phyloP scores from a whole-genome alignment of 441 rosid species.

The Croton setiger region DNA sequence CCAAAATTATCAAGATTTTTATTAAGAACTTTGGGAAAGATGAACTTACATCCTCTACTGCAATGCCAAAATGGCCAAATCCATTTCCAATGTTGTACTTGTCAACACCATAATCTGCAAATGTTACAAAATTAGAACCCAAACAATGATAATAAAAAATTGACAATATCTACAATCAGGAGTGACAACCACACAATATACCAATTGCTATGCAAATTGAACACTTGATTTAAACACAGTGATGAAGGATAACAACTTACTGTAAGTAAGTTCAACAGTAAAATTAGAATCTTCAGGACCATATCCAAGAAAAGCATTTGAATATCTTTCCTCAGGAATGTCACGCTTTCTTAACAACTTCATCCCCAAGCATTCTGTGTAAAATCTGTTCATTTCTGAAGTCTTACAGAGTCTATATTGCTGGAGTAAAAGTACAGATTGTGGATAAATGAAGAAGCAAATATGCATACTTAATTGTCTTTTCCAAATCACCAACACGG shows the following conservation, averaged over 20 bases:
- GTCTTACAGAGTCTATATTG: not conserved
- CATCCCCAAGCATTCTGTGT: slow-evolving; percentile 67
- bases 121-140: not conserved
- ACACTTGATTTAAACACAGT: not conserved
- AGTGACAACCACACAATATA: not conserved
- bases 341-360: slow-evolving; percentile 58
- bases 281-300: slow-evolving; percentile 66
- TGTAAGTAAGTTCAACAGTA: slow-evolving; percentile 58
- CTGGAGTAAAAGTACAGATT: slow-evolving; percentile 2
- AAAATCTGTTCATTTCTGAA: slow-evolving; percentile 38
- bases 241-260: slow-evolving; percentile 23
- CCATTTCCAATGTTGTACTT: slow-evolving; percentile 72
- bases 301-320: slow-evolving; percentile 66
- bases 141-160: not conserved
- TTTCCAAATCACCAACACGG: slow-evolving; percentile 75
- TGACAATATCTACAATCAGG: not conserved
- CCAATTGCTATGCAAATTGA: not conserved
- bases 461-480: slow-evolving; percentile 56
- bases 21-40: not conserved
- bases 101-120: slow-evolving; percentile 83
- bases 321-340: slow-evolving; percentile 59
- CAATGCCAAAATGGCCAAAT: slow-evolving; percentile 87
- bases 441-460: not conserved
- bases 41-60: slow-evolving; percentile 71
- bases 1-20: not conserved